Conservation (phyloP, 495 filamentous ascomycete genomes). For the Penicillium steckii region DNA sequence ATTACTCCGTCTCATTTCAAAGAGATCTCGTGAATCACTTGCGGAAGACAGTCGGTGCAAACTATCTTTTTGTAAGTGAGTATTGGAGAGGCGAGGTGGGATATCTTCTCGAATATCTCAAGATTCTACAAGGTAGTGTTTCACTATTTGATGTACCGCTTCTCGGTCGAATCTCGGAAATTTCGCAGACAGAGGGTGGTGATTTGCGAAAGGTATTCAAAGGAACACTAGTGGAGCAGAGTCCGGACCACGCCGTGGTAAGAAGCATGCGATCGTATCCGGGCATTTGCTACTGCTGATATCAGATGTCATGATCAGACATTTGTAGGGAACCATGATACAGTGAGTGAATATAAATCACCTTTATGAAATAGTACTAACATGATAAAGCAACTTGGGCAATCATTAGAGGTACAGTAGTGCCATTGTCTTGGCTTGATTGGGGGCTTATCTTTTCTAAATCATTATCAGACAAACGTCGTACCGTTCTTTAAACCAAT, state of each 20-base stretch:
- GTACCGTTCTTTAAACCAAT: slow-evolving; percentile 58
- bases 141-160: slow-evolving; percentile 71
- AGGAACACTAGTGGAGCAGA: slow-evolving; percentile 54
- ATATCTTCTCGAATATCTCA: slow-evolving; percentile 56
- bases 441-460: neutral
- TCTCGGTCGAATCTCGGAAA: slow-evolving; percentile 58
- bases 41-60: slow-evolving; percentile 43
- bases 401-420: slow-evolving; percentile 49
- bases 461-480: slow-evolving; percentile 41
- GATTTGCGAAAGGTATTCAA: slow-evolving; percentile 65
- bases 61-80: slow-evolving; percentile 70
- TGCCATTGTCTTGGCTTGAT: neutral
- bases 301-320: slow-evolving; percentile 23
- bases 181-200: slow-evolving; percentile 50
- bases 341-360: slow-evolving; percentile 24
- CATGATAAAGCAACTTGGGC: slow-evolving; percentile 52
- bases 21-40: slow-evolving; percentile 57
- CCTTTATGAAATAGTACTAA: neutral
- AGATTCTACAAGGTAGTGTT: slow-evolving; percentile 58
- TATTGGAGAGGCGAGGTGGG: slow-evolving; percentile 66
- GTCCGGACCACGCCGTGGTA: slow-evolving; percentile 63
- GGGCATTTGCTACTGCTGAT: neutral
- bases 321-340: slow-evolving; percentile 47
- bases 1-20: slow-evolving; percentile 66
- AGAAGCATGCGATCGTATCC: slow-evolving; percentile 11